Base-by-base conservation (phyloP, 352 stramenopile species). In the Phytophthora pini region DNA sequence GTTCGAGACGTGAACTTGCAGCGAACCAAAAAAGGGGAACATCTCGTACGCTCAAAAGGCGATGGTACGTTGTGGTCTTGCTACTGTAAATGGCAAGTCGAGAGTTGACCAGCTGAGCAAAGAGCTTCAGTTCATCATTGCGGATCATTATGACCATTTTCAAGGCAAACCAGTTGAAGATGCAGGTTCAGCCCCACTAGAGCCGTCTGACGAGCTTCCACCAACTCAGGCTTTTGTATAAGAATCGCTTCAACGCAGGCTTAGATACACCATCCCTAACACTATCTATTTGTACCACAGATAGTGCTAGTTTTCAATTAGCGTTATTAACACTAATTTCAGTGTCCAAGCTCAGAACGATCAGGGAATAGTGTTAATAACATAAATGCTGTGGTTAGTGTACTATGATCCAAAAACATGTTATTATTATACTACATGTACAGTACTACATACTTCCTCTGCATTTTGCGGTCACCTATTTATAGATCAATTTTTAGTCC, bases 301-400 rank as follows among this genome's bases (percentile, higher is more conserved):
- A 20, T 51, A 51, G 9, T 51, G 45, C 39, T 51, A 38, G 26
- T 39, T 43, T n/a, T 43, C 15, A 5, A 43, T 43, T 43, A 43
- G 38, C 38, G 38, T 43, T 43, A 43, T n/a, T 26, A 51, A 51
- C 45, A 24, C 45, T 51, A 51, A 51, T 51, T 39, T 8, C 6
- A 13, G 26, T 51, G 45, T 5, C 3, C 45, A 17, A 29, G 26
- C 24, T 7, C 26, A 39, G 9, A 26, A 26, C 10, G 3, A 15
- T 26, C 38, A 6, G 29, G 2, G 22, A 51, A 26, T 39, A 39
- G 11, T 51, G 1, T 51, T 51, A 51, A 3, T 51, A 51, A 39
- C 11, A 38, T 51, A 51, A 51, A 22, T 51, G 45, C 26, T 51
- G 45, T 38, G 45, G 24, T 39, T 51, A 51, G 45, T 51, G 45